Base-by-base conservation (phyloP, 371 early-diverging fungal genomes). In the Umbelopsis sp. region DNA sequence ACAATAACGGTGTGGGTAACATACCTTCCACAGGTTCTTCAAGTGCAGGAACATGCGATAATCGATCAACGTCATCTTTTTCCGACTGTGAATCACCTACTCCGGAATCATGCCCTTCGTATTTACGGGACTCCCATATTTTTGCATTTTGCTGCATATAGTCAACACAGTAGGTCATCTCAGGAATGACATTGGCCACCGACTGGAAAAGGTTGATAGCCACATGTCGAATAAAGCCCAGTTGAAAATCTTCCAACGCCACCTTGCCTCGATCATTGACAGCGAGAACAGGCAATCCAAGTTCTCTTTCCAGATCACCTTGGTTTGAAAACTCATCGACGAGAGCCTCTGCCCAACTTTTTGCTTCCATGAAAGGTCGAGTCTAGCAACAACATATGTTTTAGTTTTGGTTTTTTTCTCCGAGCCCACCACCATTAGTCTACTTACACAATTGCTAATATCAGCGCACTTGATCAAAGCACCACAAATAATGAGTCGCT, bases 391-490 rank as follows among this genome's bases (percentile, higher is more conserved):
- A 29, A 29, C 29, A 22, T 4, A 29, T 29, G 29, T 1, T 29
- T 29, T 29, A 29, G 29, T 29, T 29, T 29, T 29, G 1, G 1
- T 29, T 29, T 29, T 29, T 29, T 51, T 65, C 18, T 29, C 38
- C 46, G 6, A 16, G 1, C 22, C 22, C 22, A 22, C 22, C 22
- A 22, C 29, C 29, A 4, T 29, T 4, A 29, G 29, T 29, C 29
- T 12, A 78, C 87, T 72, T 85, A 86, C 87, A 46, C 86, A 86
- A 65, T 95, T 95, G 67, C 91, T 88, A 53, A 95, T 91, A 70
- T 95, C 95, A 8, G 94, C 91, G 79, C 93, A 94, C 78, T 95
- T 95, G 74, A 95, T 91, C 14, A 95, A 70, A 10, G 90, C 89
- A 18, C 88, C 87, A 32, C 90, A 88, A 20, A 94, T 73, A 4